Evolutionary conservation across 768 basidiomycete species (phyloP).

Genomic region (Leccinum variicolor): DNA sequence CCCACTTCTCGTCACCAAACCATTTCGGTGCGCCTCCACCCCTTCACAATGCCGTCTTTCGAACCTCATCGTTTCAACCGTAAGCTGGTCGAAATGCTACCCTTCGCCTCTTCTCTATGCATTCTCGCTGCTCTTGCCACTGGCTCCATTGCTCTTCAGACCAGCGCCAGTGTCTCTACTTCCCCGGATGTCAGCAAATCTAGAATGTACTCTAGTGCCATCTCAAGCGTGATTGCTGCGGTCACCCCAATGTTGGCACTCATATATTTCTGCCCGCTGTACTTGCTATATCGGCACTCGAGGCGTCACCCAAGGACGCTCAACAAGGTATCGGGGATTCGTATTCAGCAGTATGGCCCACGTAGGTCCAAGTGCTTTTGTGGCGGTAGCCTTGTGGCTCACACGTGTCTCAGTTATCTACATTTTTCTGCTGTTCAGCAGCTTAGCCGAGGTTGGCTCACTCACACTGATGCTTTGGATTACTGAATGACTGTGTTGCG

Average conservation of each 20-base stretch:
- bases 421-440: conserved; percentile 45
- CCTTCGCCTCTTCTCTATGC: conserved; percentile 33
- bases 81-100: conserved; percentile 37
- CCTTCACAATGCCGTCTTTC: conserved; percentile 12
- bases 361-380: conserved; percentile 33
- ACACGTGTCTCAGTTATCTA: conserved; percentile 42
- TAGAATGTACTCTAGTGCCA: conserved; percentile 34
- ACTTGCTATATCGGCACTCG: conserved; percentile 47
- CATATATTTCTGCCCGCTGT: conserved; percentile 49
- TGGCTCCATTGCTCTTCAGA: conserved; percentile 31
- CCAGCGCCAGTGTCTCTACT: conserved; percentile 6
- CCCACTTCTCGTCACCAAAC: conserved; percentile 25
- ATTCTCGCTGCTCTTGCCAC: conserved; percentile 33
- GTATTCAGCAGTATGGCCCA: conserved; percentile 50
- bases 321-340: conserved; percentile 48
- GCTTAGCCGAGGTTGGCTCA: conserved; percentile 43
- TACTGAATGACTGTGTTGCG: conserved; percentile 1
- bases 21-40: conserved; percentile 28
- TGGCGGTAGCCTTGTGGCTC: conserved; percentile 15
- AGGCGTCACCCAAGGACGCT: conserved; percentile 44
- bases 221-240: conserved; percentile 34
- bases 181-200: conserved; percentile 24
- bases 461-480: not conserved
- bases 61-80: conserved; percentile 11
- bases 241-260: conserved; percentile 35